Percentiles rank a stretch among this genome's conserved stretches.
phyloP scores from a whole-genome alignment of 306 rosid genomes.

The Medicago arabica region DNA sequence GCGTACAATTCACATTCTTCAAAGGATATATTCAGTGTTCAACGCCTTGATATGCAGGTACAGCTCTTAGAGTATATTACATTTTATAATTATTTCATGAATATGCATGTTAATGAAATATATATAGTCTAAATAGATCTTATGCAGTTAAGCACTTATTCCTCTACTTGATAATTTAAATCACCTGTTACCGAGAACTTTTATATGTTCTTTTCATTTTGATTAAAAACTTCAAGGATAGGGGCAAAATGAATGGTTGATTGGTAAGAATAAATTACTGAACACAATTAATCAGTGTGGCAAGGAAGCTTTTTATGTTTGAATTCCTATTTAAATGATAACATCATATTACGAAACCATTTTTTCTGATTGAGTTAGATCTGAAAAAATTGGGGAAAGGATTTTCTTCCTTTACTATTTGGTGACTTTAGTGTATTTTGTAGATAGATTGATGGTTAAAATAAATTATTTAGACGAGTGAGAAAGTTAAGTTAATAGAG shows the following conservation, averaged over 20 bases:
- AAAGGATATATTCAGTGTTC: conserved; percentile 91
- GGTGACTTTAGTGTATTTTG: too few species aligned
- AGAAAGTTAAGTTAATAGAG: too few species aligned
- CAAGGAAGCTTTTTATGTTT: not conserved
- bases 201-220: not conserved
- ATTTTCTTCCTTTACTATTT: too few species aligned
- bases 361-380: not conserved
- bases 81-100: conserved; percentile 14
- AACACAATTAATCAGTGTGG: not conserved
- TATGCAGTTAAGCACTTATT: not conserved
- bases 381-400: too few species aligned
- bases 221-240: not conserved
- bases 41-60: conserved; percentile 88
- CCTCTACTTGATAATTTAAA: not conserved
- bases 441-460: too few species aligned
- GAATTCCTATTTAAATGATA: not conserved
- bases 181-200: conserved; percentile 5
- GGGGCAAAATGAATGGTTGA: not conserved
- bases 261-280: not conserved
- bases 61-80: not conserved
- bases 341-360: not conserved
- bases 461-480: too few species aligned
- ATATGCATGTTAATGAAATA: conserved; percentile 1
- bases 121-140: conserved; percentile 11
- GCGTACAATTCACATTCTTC: conserved; percentile 89